Conservation (phyloP, 2,329 filamentous ascomycete genomes). For the Pseudomassariella vexata region DNA sequence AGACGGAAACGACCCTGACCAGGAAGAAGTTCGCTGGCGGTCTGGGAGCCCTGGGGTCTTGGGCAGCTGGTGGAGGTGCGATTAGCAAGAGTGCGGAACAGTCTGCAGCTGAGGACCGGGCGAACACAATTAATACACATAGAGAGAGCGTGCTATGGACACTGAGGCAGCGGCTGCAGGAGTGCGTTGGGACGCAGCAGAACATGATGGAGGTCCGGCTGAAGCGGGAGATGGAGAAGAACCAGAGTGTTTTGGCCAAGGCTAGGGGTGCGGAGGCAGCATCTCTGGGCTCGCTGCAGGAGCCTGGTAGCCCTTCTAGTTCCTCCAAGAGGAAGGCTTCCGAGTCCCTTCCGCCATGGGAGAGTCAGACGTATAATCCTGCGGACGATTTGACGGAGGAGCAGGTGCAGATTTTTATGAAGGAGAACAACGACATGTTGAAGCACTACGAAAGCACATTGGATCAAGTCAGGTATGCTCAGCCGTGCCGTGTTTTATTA, state of each 20-base stretch:
- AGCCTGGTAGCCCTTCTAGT: conserved; percentile 12
- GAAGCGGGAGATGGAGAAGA: conserved; percentile 81
- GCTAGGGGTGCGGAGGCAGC: conserved; percentile 31
- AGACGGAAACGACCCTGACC: conserved; percentile 66
- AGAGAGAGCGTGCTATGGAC: conserved; percentile 82
- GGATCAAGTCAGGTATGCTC: conserved; percentile 76
- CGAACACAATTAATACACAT: conserved; percentile 61
- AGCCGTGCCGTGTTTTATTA: not conserved
- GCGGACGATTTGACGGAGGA: conserved; percentile 65
- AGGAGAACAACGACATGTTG: conserved; percentile 88
- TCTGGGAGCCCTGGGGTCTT: conserved; percentile 56
- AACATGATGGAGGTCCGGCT: conserved; percentile 90
- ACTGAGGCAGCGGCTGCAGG: conserved; percentile 68
- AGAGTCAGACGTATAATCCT: conserved; percentile 15
- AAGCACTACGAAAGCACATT: conserved; percentile 91
- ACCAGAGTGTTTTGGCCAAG: conserved; percentile 77
- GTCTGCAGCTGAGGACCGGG: conserved; percentile 62
- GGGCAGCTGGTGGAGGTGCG: conserved; percentile 59
- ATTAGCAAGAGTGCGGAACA: conserved; percentile 58
- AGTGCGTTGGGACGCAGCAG: conserved; percentile 72
- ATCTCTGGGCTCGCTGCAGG: conserved; percentile 11
- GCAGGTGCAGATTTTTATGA: conserved; percentile 87
- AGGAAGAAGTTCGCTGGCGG: conserved; percentile 63
- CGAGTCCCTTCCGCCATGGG: conserved; percentile 17
- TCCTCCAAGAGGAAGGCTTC: conserved; percentile 13